Evolutionary conservation across 2,329 filamentous ascomycete species (phyloP).

Genomic region (Pseudocercospora fuligena): DNA sequence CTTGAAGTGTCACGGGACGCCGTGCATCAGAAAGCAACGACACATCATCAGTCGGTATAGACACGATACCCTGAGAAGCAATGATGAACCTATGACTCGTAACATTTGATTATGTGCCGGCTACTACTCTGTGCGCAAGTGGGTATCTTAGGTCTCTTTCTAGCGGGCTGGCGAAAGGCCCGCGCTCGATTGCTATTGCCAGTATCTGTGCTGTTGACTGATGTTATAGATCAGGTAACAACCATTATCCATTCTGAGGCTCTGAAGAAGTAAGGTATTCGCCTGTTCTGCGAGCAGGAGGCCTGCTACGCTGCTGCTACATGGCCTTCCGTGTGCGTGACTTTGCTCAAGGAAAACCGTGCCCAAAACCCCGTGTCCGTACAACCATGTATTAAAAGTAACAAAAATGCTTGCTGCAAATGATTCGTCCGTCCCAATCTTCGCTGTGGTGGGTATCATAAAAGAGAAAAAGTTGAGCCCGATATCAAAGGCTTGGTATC

Average conservation of each 20-base stretch:
- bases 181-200: not conserved
- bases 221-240: not conserved
- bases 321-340: not conserved
- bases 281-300: slow-evolving; percentile 11
- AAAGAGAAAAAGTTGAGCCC: slow-evolving; percentile 23
- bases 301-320: slow-evolving; percentile 12
- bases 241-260: slow-evolving; percentile 5
- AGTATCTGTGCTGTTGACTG: not conserved
- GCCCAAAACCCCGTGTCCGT: not conserved
- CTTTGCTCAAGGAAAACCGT: not conserved
- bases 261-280: not conserved
- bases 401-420: not conserved
- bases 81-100: slow-evolving; percentile 17
- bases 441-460: slow-evolving; percentile 25
- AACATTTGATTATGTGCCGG: slow-evolving; percentile 16
- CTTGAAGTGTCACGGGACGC: slow-evolving; percentile 13
- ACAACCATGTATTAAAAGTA: slow-evolving; percentile 15
- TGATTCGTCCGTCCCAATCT: slow-evolving; percentile 18
- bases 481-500: slow-evolving; percentile 37
- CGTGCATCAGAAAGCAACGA: slow-evolving; percentile 2
- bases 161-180: not conserved
- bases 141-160: slow-evolving; percentile 13
- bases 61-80: slow-evolving; percentile 11
- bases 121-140: slow-evolving; percentile 5
- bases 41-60: not conserved